Evolutionary conservation across 2,329 filamentous ascomycete species (phyloP).

Genomic region (Diplocarpon rosae): DNA sequence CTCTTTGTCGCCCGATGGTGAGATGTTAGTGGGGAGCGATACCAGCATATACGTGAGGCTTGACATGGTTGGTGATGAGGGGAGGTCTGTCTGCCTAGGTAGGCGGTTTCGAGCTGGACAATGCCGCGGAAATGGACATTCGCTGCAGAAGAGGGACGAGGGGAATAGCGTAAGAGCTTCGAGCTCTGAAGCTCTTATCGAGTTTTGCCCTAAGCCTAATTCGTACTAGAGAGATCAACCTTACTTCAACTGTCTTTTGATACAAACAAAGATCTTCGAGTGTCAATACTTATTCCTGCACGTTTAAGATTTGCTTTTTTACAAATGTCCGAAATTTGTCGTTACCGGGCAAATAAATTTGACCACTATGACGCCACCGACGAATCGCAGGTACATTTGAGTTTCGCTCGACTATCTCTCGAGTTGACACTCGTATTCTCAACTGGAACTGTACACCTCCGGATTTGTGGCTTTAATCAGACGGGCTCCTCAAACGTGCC

Average conservation of each 20-base stretch:
- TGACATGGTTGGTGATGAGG: conserved; percentile 17
- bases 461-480: too few relatives aligned
- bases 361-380: too few relatives aligned
- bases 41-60: conserved; percentile 62
- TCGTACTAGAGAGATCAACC: neutral
- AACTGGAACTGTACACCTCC: too few relatives aligned
- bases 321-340: too few relatives aligned
- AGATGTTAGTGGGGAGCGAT: conserved; percentile 80
- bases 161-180: neutral
- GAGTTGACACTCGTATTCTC: too few relatives aligned
- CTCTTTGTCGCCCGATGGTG: conserved; percentile 67
- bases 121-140: neutral
- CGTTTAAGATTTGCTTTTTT: too few relatives aligned
- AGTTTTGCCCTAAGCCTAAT: conserved; percentile 2
- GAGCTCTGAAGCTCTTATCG: conserved; percentile 1
- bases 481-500: too few relatives aligned
- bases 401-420: too few relatives aligned
- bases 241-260: neutral
- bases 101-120: neutral
- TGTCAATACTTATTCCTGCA: neutral
- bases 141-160: neutral
- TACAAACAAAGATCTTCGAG: neutral
- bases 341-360: too few relatives aligned
- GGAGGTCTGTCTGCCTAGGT: neutral
- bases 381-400: too few relatives aligned